Conservation (phyloP, 1,139 yeast species). For the Saccharomyces hybrid region DNA sequence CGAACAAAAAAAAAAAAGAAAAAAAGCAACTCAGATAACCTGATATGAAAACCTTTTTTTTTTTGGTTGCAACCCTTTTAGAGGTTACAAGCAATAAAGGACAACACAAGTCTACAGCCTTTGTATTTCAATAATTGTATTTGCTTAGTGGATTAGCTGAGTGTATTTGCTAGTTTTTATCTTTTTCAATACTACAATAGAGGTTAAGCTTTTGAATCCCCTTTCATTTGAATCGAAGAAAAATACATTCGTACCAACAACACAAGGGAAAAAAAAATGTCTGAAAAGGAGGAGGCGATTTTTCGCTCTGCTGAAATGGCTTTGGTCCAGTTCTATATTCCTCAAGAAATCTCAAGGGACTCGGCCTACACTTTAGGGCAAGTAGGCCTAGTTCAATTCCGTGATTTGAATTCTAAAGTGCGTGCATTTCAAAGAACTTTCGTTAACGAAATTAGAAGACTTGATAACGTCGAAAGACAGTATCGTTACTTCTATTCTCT, state of each 20-base stretch:
- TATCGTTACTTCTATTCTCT: conserved; percentile 38
- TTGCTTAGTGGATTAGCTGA: background rate
- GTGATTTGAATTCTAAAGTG: conserved; percentile 74
- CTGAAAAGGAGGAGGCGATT: conserved; percentile 51
- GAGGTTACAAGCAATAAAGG: background rate
- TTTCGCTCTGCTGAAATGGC: conserved; percentile 94
- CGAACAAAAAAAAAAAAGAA: background rate
- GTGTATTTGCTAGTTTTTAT: background rate
- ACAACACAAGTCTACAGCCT: background rate
- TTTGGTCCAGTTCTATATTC: conserved; percentile 80
- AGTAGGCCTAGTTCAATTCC: conserved; percentile 76
- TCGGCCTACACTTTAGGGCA: conserved; percentile 76
- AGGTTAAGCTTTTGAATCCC: background rate
- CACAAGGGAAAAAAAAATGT: background rate
- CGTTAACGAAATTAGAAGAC: conserved; percentile 67
- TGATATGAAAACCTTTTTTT: background rate
- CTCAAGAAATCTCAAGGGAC: conserved; percentile 85
- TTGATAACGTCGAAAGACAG: conserved; percentile 60
- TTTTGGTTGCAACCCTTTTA: background rate
- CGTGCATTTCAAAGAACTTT: conserved; percentile 83
- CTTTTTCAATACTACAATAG: background rate
- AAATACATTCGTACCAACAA: background rate
- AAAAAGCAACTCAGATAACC: background rate
- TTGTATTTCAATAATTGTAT: background rate
- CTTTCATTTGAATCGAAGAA: background rate